Percentiles rank a stretch among this genome's conserved stretches.
phyloP scores from a whole-genome alignment of 78 protist species.

The Monocercomonoides exilis region DNA sequence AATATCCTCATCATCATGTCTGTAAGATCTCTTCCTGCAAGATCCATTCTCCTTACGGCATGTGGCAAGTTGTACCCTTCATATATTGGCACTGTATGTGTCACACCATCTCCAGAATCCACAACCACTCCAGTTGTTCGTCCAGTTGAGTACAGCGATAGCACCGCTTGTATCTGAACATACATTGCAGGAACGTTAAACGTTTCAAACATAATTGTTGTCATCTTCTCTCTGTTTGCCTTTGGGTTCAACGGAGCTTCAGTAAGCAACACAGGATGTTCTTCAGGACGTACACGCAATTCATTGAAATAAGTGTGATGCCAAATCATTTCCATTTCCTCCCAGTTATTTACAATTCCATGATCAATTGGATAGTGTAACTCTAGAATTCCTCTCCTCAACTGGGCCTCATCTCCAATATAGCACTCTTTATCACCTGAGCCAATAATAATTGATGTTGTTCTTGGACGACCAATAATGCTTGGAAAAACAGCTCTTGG shows the following conservation, averaged over 20 bases:
- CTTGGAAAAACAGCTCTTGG: slow-evolving; percentile 73
- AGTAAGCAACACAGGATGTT: slow-evolving; percentile 74
- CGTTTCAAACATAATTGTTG: slow-evolving; percentile 82
- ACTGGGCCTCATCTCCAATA: neutral
- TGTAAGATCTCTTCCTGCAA: slow-evolving; percentile 73
- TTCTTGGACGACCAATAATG: slow-evolving; percentile 63
- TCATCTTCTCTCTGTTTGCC: slow-evolving; percentile 78
- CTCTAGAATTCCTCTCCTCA: neutral
- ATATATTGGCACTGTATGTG: slow-evolving; percentile 40
- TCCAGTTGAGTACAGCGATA: slow-evolving; percentile 51
- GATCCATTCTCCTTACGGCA: slow-evolving; percentile 10
- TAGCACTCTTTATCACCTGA: neutral
- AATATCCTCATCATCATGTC: slow-evolving; percentile 65
- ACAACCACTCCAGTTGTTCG: slow-evolving; percentile 39
- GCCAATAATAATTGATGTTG: neutral
- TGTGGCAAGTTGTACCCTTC: slow-evolving; percentile 15
- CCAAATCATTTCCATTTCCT: slow-evolving; percentile 63
- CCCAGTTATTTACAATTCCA: slow-evolving; percentile 66
- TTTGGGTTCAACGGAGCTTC: slow-evolving; percentile 84
- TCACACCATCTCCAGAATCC: slow-evolving; percentile 42
- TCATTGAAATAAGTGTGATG: slow-evolving; percentile 40
- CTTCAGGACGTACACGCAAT: slow-evolving; percentile 2
- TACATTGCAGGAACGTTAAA: slow-evolving; percentile 76
- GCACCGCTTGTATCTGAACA: slow-evolving; percentile 81
- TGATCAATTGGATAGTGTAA: slow-evolving; percentile 40